phyloP scores from a whole-genome alignment of 129 eudicot species.

The Scalesia atractyloides region DNA sequence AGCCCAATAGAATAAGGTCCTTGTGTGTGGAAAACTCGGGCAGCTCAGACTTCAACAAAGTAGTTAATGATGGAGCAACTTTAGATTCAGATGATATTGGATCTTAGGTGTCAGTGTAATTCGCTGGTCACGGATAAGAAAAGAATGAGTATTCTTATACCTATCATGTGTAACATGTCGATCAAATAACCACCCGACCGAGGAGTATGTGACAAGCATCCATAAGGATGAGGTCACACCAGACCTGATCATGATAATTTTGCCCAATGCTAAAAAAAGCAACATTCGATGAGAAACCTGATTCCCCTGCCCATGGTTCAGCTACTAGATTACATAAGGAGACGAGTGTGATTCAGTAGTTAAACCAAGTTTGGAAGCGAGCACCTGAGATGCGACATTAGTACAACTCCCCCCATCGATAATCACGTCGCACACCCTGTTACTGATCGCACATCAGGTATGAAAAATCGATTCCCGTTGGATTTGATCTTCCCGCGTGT shows the following conservation, averaged over 20 bases:
- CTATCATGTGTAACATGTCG: background rate
- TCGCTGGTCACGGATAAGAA: background rate
- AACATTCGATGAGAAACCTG: background rate
- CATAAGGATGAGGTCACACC: background rate
- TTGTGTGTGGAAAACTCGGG: background rate
- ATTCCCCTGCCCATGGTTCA: background rate
- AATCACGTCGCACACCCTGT: background rate
- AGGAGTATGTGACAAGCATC: background rate
- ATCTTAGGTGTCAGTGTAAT: background rate
- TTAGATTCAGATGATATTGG: background rate
- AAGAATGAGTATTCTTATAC: background rate
- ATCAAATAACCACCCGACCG: background rate
- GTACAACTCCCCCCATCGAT: background rate
- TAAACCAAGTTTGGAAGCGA: too few relatives aligned
- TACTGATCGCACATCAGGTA: background rate
- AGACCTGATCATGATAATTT: background rate
- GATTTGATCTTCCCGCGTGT: background rate
- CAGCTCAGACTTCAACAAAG: background rate
- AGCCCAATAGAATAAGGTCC: background rate
- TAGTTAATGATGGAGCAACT: background rate
- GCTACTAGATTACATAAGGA: background rate
- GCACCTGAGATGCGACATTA: too few relatives aligned
- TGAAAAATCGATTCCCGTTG: background rate
- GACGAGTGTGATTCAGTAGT: too few relatives aligned
- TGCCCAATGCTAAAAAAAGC: background rate